Percentiles rank a stretch among this genome's conserved stretches.
Evolutionary conservation across 2,329 filamentous ascomycete genomes (phyloP).

Genomic region (Blastomyces parvus): DNA sequence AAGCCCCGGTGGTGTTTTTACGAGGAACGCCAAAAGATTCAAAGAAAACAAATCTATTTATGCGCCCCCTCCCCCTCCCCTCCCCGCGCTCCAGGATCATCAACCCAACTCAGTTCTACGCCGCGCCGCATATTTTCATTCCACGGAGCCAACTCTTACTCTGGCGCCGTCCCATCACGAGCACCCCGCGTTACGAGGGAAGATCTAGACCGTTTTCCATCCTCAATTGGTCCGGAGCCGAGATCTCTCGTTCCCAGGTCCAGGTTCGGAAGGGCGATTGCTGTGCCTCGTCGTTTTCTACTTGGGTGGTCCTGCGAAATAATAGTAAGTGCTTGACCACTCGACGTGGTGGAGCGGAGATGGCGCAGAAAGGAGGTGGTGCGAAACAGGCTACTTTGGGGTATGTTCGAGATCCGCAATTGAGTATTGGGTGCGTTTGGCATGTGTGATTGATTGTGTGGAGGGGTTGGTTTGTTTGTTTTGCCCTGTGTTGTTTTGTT

Average conservation of each 20-base stretch:
- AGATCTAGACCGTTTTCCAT: background rate
- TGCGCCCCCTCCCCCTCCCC: background rate
- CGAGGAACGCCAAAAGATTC: too few species aligned
- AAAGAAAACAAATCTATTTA: background rate
- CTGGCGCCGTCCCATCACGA: background rate
- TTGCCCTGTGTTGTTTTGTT: background rate
- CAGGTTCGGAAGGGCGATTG: background rate
- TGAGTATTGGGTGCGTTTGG: constrained; percentile 57
- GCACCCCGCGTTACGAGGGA: background rate
- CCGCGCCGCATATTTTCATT: background rate
- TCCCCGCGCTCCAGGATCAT: background rate
- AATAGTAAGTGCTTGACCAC: background rate
- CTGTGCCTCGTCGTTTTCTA: background rate
- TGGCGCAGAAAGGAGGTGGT: constrained; percentile 25
- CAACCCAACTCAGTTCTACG: background rate
- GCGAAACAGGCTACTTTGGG: constrained; percentile 72
- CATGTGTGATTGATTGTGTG: constrained; percentile 31
- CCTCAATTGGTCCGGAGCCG: too few species aligned
- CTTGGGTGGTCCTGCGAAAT: background rate
- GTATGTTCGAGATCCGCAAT: constrained; percentile 71
- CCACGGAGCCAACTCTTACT: background rate
- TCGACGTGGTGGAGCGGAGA: constrained; percentile 8
- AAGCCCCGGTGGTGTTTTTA: too few species aligned
- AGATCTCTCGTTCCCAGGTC: background rate
- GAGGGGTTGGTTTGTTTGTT: constrained; percentile 45